These are phyloP conservation scores for Kwoniella dendrophila DNA, from an alignment of 768 basidiomycete genomes.

Conservation along the genomic window DNA sequence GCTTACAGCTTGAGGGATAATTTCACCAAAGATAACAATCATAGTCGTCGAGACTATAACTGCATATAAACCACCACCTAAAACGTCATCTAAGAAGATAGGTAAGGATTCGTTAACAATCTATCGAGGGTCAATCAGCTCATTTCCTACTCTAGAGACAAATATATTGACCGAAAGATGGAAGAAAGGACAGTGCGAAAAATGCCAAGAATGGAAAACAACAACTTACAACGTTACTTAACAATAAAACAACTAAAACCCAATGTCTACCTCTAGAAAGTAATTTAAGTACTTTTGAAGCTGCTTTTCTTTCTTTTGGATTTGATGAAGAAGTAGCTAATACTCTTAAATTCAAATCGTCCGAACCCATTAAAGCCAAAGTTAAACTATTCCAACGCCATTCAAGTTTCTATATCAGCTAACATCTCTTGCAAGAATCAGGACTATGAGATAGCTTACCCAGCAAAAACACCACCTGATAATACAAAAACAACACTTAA, in stretches of 20 bases:
- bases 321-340: constrained; percentile 80
- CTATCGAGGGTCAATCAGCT: constrained; percentile 15
- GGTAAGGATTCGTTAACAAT: constrained; percentile 59
- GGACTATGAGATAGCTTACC: constrained; percentile 61
- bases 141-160: background rate
- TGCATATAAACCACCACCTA: constrained; percentile 59
- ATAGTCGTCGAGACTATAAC: constrained; percentile 55
- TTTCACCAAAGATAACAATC: constrained; percentile 60
- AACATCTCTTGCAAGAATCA: background rate
- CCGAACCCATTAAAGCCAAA: constrained; percentile 89
- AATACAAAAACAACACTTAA: constrained; percentile 73
- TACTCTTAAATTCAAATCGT: constrained; percentile 86
- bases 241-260: constrained; percentile 89
- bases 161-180: no score
- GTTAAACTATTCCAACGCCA: constrained; percentile 69
- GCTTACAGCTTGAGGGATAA: constrained; percentile 63
- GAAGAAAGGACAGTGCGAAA: no score
- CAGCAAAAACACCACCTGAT: constrained; percentile 87
- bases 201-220: background rate
- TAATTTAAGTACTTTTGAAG: constrained; percentile 60
- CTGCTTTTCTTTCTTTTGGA: constrained; percentile 62
- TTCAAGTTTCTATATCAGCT: no score
- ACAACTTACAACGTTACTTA: constrained; percentile 71
- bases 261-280: constrained; percentile 76
- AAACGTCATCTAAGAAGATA: constrained; percentile 58